Evolutionary conservation across 2,329 filamentous ascomycete genomes (phyloP).

Genomic region (Monosporascus sp.): DNA sequence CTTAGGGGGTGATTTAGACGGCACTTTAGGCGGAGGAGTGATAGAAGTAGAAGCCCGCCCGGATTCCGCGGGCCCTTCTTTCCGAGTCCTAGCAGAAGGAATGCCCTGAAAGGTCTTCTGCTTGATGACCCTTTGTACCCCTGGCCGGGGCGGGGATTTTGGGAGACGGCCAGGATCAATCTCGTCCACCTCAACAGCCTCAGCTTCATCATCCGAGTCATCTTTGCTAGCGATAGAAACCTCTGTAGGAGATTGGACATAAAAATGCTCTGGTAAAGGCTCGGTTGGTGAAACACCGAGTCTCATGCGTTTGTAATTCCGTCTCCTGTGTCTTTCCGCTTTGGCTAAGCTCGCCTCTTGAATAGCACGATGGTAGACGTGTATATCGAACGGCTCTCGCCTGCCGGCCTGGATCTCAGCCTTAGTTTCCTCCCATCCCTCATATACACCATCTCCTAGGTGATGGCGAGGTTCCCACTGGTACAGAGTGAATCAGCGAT

Average conservation of each 20-base stretch:
- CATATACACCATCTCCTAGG: slow-evolving; percentile 32
- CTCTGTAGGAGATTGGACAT: slow-evolving; percentile 5
- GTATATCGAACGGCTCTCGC: slow-evolving; percentile 31
- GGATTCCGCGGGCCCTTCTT: slow-evolving; percentile 1
- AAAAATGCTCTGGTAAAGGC: slow-evolving; percentile 8
- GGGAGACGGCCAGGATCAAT: slow-evolving; percentile 3
- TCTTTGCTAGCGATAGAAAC: slow-evolving; percentile 7
- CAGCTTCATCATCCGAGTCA: slow-evolving; percentile 15
- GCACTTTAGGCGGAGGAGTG: slow-evolving; percentile 3
- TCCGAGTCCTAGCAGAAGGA: slow-evolving; percentile 4
- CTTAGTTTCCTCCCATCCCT: slow-evolving; percentile 39
- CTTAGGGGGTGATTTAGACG: slow-evolving; percentile 1
- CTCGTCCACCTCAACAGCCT: slow-evolving; percentile 18
- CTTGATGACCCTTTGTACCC: slow-evolving; percentile 10
- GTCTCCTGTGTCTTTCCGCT: slow-evolving; percentile 32
- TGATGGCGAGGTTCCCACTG: slow-evolving; percentile 46
- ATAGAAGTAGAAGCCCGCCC: slow-evolving; percentile 6
- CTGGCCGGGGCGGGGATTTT: not conserved
- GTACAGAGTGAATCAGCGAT: slow-evolving; percentile 28
- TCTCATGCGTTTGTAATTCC: slow-evolving; percentile 38
- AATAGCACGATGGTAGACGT: slow-evolving; percentile 30
- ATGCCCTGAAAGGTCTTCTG: slow-evolving; percentile 14
- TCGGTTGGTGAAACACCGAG: slow-evolving; percentile 27
- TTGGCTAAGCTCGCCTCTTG: slow-evolving; percentile 21
- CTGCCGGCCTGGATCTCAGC: slow-evolving; percentile 27